Percentiles rank a stretch among this genome's conserved stretches.
These are phyloP conservation scores for Populus davidiana DNA, from an alignment of 345 rosid species.

Conservation along the genomic window DNA sequence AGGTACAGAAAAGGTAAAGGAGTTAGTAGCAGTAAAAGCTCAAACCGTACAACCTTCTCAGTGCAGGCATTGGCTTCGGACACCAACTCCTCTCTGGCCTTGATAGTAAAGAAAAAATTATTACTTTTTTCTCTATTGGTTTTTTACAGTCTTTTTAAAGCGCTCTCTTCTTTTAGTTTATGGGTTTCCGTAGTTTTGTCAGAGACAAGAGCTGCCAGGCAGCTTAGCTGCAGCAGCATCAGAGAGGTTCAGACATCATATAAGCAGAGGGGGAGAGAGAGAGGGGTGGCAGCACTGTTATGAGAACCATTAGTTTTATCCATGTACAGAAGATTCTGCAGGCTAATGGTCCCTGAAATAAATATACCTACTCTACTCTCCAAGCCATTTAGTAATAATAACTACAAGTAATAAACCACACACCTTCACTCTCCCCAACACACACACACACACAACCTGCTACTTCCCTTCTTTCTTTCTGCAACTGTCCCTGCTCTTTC, in stretches of 20 bases:
- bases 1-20: conserved; percentile 45
- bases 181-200: conserved; percentile 72
- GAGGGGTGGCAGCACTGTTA: conserved; percentile 33
- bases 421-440: not conserved
- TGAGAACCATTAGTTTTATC: conserved; percentile 62
- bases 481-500: conserved; percentile 4
- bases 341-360: conserved; percentile 62
- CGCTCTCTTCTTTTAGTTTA: conserved; percentile 40
- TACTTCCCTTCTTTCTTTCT: not conserved
- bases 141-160: conserved; percentile 27
- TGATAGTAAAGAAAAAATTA: not conserved
- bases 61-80: conserved; percentile 30
- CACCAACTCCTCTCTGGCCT: conserved; percentile 11
- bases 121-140: not conserved
- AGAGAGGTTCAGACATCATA: conserved; percentile 52
- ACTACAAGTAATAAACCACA: not conserved
- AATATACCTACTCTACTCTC: conserved; percentile 51
- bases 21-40: conserved; percentile 43
- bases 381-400: not conserved
- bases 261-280: conserved; percentile 22
- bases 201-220: conserved; percentile 66
- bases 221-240: conserved; percentile 39
- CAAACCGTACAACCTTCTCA: conserved; percentile 43
- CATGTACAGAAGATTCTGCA: conserved; percentile 65
- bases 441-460: not conserved